Base-by-base conservation (phyloP, 371 early-diverging fungal genomes). In the Antonospora locustae region DNA sequence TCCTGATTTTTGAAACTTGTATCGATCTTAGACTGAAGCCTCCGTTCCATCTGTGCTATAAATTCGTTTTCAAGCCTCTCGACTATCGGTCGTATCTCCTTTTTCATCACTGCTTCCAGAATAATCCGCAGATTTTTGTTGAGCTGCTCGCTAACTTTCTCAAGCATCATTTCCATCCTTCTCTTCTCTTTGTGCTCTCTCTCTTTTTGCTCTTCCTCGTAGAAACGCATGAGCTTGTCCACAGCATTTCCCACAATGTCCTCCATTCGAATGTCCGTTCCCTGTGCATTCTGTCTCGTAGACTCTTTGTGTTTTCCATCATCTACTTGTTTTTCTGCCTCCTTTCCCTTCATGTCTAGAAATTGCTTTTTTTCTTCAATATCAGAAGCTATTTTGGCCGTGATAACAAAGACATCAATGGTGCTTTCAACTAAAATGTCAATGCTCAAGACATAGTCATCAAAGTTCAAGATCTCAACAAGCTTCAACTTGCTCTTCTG, bases 131-230 rank as follows among this genome's bases (percentile, higher is more conserved):
- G 34, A 38, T 52, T 60, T 29, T 45, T 65, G 22, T 59, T 65
- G 7, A 65, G 30, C 17, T 55, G 48, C 24, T 66, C 61, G 27
- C 28, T 43, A 9, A 60, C 19, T 45, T 41, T 55, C 9, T 37
- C 56, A 27, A 60, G 41, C 16, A 66, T 28, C 20, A 20, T 11
- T 1, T 54, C 25, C 46, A 50, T 40, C 20, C 58, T 25, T 46
- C 32, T 47, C 37, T 47, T 41, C 20, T 65, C 60, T 23, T 48
- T 58, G 16, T 39, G 47, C 32, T 65, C 66, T 55, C 54, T 48
- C 20, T 66, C 56, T 6, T 56, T 60, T 17, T 55, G 3, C 30
- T 50, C 47, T n/a, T 56, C 25, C 43, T 66, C 61, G 27, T 49
- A 45, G 25, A 32, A 47, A 11, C 23, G 14, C 5, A 49, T 17